Base-by-base conservation (phyloP, 2,329 filamentous ascomycete genomes). In the Talaromyces sp. region DNA sequence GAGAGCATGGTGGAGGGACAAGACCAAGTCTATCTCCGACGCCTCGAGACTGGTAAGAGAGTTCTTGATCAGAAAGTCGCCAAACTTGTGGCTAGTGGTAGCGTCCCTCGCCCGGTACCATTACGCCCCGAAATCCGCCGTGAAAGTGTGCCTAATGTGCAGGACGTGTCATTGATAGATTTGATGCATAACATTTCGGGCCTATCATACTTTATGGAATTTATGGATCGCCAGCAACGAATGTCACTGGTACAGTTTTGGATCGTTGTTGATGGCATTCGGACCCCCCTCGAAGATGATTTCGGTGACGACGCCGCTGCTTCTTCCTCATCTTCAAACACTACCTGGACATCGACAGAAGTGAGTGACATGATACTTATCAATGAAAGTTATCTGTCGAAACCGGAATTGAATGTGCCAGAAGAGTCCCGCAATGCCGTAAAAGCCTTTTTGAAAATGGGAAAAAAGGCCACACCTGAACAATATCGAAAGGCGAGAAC, bases 181-280 rank as follows among this genome's bases (percentile, higher is more conserved):
- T 83, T 99, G n/a, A 82, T 99, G 62, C 89, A 93, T 67, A 92
- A 96, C 74, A 86, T 95, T 2, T 90, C 94, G 1, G 94, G 92
- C 0, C 82, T 99, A 8, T 98, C 95, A 2, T 99, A 96, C 73
- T 98, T 99, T 78, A 99, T 99, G 95, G 95, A 99, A 73, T 98
- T 92, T 71, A 99, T 99, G 95, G 95, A 99, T 73, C 88, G 95
- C 50, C 90, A 93, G 72, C 84, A 85, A 16, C 82, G 94, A 30
- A 94, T 98, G 89, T 85, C 90, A 14, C 79, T 97, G 54, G 93
- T 99, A 5, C 95, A 99, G 70, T 99, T 98, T 75, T 99, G 94
- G 92, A 88, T 99, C 47, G 95, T 98, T 3, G 95, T 98, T 5
- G 95, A 99, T 76, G 94, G 95, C 0, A 92, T 98, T 68, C 89